phyloP scores from a whole-genome alignment of 176 grass and related monocot genomes.

The Coix lacrymajobi region DNA sequence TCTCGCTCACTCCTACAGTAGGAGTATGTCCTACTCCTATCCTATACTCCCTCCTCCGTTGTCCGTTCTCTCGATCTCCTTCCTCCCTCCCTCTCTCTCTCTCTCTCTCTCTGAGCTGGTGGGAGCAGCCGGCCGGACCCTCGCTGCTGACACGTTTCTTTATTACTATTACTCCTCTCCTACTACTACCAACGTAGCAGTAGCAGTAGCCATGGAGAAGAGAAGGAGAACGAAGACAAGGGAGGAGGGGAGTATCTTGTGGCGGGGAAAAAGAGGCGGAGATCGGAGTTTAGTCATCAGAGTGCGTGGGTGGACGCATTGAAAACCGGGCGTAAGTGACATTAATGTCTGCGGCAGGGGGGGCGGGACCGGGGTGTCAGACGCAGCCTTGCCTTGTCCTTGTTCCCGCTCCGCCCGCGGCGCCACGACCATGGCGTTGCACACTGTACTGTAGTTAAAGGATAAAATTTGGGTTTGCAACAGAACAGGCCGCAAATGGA shows the following conservation, averaged over 20 bases:
- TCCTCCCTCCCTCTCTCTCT: not conserved
- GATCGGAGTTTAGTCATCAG: not conserved
- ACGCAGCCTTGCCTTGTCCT: not conserved
- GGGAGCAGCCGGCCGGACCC: not conserved
- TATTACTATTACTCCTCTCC: not conserved
- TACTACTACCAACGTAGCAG: not conserved
- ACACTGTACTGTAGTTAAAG: no score
- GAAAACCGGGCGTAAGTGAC: slow-evolving; percentile 18
- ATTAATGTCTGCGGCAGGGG: slow-evolving; percentile 17
- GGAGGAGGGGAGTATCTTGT: slow-evolving; percentile 2
- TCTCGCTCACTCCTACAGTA: not conserved
- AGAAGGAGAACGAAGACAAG: no score
- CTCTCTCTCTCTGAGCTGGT: not conserved
- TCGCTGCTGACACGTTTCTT: slow-evolving; percentile 33
- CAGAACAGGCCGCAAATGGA: no score
- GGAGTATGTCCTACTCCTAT: no score
- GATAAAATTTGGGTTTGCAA: no score
- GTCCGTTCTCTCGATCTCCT: no score
- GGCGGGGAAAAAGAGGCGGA: slow-evolving; percentile 25
- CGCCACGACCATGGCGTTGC: no score
- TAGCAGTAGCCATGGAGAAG: not conserved
- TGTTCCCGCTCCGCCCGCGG: no score
- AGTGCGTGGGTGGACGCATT: slow-evolving; percentile 30
- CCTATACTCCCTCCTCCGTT: no score
- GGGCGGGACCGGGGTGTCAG: not conserved